Base-by-base conservation (phyloP, 2,329 filamentous ascomycete species). In the Aspergillus candidus region DNA sequence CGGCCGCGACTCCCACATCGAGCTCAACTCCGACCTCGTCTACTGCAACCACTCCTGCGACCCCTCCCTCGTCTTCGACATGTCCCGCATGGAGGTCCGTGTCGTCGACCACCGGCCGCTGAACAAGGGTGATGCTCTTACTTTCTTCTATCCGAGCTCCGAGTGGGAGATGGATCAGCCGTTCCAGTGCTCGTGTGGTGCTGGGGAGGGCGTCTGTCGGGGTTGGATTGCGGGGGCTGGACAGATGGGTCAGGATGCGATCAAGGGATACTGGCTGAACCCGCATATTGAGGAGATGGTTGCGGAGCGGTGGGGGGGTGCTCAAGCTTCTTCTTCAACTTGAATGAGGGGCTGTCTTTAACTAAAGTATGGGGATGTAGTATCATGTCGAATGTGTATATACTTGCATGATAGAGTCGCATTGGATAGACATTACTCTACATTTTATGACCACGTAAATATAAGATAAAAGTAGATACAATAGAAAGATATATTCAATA, bases 11-110 rank as follows among this genome's bases (percentile, higher is more conserved):
- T 36, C 34, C 6, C 33, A 35, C 54, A 72, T 77, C 48, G 73
- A 77, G 46, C 64, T 76, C 2, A 75, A 75, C 57, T 69, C 63
- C 50, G 74, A 75, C 48, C 61, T 77, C 11, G 65, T 76, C 11
- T 77, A 72, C 58, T 67, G 72, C 60, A 78, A 77, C 60, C 74
- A 77, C 59, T 72, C 68, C 13, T 77, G 72, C 56, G 54, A 54
- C 14, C 75, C 75, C 2, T 67, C 65, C 8, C 48, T 77, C 4
- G 66, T 73, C 22, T 74, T 77, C 50, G 72, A 77, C 52, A 73
- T 74, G 46, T 38, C 47, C 12, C 49, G 50, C 32, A 46, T 53
- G 33, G 58, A 62, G 32, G 49, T 57, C 8, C 54, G 60, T 7
- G 59, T 63, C 3, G 54, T 53, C 1, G 53, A 60, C 33, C 51